These are phyloP conservation scores for Scleroderma citrinum DNA, from an alignment of 768 basidiomycete genomes.

Conservation along the genomic window DNA sequence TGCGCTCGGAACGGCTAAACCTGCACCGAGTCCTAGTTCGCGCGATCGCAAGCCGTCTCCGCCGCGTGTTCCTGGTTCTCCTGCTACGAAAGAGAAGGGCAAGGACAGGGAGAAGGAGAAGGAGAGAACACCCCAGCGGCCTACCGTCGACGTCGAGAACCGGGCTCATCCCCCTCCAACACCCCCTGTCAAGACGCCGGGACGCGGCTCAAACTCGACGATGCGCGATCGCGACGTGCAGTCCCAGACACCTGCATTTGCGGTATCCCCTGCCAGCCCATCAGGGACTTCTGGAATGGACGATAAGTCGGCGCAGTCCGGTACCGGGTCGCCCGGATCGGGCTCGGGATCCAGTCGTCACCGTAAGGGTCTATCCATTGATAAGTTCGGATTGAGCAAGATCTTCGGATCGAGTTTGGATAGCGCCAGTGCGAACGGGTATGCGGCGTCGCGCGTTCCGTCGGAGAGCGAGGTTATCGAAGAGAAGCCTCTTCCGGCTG, in stretches of 20 bases:
- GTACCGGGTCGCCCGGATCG: slow-evolving; percentile 25
- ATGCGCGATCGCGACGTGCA: slow-evolving; percentile 25
- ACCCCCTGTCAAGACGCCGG: slow-evolving; percentile 1
- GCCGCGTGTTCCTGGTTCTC: slow-evolving; percentile 2
- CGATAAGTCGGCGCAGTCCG: slow-evolving; percentile 26
- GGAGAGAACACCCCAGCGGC: slow-evolving; percentile 15
- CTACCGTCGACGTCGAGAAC: slow-evolving; percentile 8
- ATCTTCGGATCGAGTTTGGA: slow-evolving; percentile 50
- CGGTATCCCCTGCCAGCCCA: slow-evolving; percentile 40
- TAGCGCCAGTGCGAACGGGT: slow-evolving; percentile 21
- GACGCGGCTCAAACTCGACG: slow-evolving; percentile 5
- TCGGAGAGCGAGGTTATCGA: slow-evolving; percentile 33
- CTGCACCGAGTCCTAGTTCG: slow-evolving; percentile 13
- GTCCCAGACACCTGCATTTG: slow-evolving; percentile 25
- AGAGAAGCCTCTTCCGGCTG: slow-evolving; percentile 11
- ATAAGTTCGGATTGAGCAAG: slow-evolving; percentile 75
- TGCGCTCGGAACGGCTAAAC: slow-evolving; percentile 9
- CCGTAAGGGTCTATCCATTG: slow-evolving; percentile 66
- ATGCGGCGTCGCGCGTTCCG: slow-evolving; percentile 33
- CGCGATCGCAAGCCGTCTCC: slow-evolving; percentile 16
- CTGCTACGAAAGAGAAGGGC: neutral
- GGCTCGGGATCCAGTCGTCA: slow-evolving; percentile 47
- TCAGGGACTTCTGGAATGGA: slow-evolving; percentile 27
- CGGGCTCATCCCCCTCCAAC: slow-evolving; percentile 24
- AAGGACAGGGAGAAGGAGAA: neutral